Evolutionary conservation across 1,139 yeast genomes (phyloP), one percentile per base, ranked within the genome.

Genomic region (Wickerhamomyces sp.): DNA sequence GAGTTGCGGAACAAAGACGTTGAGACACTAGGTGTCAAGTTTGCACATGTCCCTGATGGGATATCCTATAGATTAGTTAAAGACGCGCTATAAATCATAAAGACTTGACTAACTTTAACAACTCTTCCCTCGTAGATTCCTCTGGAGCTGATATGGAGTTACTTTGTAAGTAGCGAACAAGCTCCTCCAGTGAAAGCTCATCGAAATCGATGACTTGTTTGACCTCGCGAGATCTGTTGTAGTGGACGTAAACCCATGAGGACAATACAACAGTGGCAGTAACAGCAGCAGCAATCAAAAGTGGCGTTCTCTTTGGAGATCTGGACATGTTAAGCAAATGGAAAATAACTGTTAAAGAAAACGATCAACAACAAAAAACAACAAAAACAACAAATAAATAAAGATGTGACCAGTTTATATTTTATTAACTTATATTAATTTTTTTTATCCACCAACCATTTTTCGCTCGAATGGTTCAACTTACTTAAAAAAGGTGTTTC

Each of bases 1-100:
- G 92, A 83, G 56, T 46, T 56, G 42, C 65, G 92, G 45, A 83
- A 83, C 51, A 66, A 64, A 44, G 92, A 83, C 48, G 90, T 83
- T 5, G 76, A 74, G 49, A 45, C 63, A 5, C 66, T 82, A 7
- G 82, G 84, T 10, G 84, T 83, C 39, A 67, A 72, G 38, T 82
- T 82, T 58, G 75, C 73, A 20, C 71, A 74, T 49, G 71, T 82
- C 13, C 60, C 61, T 4, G 58, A 61, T 42, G 64, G 59, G 36
- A 55, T 64, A 6, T 46, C 14, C 12, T 27, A 27, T 27, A 5
- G 12, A 15, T 18, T 14, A 12, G 29, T 27, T 5, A 18, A 8
- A 12, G 29, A 27, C 9, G 29, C n/a, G 12, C 13, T 20, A 19
- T 15, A n/a, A 7, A 1, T 64, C 49, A 55, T 28, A 52, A 50